phyloP scores from a whole-genome alignment of 805 yeast species.

The Wickerhamiella nectarea region DNA sequence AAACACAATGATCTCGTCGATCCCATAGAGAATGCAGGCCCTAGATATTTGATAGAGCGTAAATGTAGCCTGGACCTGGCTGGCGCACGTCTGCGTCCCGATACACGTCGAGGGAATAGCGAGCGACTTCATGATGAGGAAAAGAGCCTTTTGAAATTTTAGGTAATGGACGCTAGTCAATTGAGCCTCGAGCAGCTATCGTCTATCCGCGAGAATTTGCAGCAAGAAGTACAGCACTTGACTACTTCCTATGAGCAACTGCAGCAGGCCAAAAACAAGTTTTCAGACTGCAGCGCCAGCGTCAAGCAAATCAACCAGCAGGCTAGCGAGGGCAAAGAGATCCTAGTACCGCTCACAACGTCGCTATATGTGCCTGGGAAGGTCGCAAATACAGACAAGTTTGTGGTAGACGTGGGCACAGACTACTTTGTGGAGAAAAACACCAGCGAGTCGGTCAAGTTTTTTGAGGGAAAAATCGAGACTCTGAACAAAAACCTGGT shows the following conservation, averaged over 20 bases:
- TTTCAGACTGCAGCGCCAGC: slow-evolving; percentile 64
- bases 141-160: not conserved
- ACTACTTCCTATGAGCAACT: slow-evolving; percentile 73
- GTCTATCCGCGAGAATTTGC: slow-evolving; percentile 70
- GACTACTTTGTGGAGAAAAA: slow-evolving; percentile 84
- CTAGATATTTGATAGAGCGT: slow-evolving; percentile 69
- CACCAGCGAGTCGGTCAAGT: slow-evolving; percentile 49
- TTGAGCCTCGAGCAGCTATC: slow-evolving; percentile 73
- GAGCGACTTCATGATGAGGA: slow-evolving; percentile 24
- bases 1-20: slow-evolving; percentile 60
- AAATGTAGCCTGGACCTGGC: slow-evolving; percentile 59
- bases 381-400: slow-evolving; percentile 48
- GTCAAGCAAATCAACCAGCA: slow-evolving; percentile 39
- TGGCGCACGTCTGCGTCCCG: slow-evolving; percentile 39
- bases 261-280: slow-evolving; percentile 66
- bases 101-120: slow-evolving; percentile 65
- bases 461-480: slow-evolving; percentile 58
- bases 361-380: slow-evolving; percentile 84
- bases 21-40: slow-evolving; percentile 53
- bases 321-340: slow-evolving; percentile 34
- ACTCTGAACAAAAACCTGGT: slow-evolving; percentile 61
- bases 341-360: slow-evolving; percentile 77
- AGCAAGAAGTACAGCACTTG: slow-evolving; percentile 75
- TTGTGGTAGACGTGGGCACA: slow-evolving; percentile 88
- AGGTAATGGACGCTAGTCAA: slow-evolving; percentile 6